phyloP scores from a whole-genome alignment of 1,139 yeast species.

The Zygosaccharomyces pseudobailii region DNA sequence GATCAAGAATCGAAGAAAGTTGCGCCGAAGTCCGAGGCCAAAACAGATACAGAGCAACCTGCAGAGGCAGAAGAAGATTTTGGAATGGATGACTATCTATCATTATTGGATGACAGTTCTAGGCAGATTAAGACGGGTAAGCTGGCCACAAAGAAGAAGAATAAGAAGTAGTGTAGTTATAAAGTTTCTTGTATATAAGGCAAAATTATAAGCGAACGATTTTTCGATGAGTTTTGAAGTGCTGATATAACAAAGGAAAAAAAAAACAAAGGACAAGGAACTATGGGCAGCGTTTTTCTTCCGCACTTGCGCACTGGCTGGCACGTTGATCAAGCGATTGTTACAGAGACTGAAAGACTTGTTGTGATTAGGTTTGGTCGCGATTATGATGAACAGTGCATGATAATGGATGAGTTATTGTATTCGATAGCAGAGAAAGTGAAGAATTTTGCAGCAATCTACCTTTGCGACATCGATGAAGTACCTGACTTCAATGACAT shows the following conservation, averaged over 20 bases:
- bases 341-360: slow-evolving; percentile 75
- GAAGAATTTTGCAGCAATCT: slow-evolving; percentile 80
- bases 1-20: slow-evolving; percentile 13
- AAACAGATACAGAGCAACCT: slow-evolving; percentile 18
- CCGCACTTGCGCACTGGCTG: slow-evolving; percentile 89
- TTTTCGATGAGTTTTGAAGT: neutral
- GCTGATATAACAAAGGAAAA: neutral
- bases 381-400: slow-evolving; percentile 69
- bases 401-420: slow-evolving; percentile 85
- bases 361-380: slow-evolving; percentile 88
- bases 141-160: slow-evolving; percentile 51
- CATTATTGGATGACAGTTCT: slow-evolving; percentile 59
- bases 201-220: slow-evolving; percentile 2
- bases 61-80: slow-evolving; percentile 29
- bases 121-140: slow-evolving; percentile 62
- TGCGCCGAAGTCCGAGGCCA: slow-evolving; percentile 6
- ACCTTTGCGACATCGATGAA: slow-evolving; percentile 80
- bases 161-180: slow-evolving; percentile 32
- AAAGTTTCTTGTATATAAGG: neutral
- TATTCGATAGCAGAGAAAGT: slow-evolving; percentile 78
- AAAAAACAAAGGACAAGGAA: slow-evolving; percentile 3
- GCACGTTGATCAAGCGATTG: slow-evolving; percentile 95
- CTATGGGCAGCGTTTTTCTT: slow-evolving; percentile 80
- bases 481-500: slow-evolving; percentile 90
- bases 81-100: slow-evolving; percentile 51